Conservation (phyloP, 352 stramenopile species). For the Phytophthora fragariae region DNA sequence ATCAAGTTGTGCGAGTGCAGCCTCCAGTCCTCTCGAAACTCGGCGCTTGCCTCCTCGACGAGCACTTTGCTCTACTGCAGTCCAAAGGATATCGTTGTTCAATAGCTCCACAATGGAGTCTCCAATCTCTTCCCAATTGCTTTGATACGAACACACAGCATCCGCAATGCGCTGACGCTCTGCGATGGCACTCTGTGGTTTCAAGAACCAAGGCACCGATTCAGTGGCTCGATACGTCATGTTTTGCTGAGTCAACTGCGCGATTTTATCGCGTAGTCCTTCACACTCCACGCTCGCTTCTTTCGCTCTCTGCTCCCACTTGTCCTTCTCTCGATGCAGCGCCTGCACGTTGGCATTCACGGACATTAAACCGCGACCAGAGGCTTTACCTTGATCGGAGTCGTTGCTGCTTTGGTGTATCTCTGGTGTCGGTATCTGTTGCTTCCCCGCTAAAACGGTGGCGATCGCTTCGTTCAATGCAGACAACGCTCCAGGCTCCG, state of each 20-base stretch:
- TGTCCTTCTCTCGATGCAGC: constrained; percentile 66
- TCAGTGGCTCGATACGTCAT: constrained; percentile 37
- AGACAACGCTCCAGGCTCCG: constrained; percentile 55
- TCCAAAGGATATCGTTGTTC: constrained; percentile 73
- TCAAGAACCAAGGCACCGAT: constrained; percentile 53
- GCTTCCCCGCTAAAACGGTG: constrained; percentile 36
- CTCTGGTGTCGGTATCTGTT: constrained; percentile 8
- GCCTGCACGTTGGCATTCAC: constrained; percentile 26
- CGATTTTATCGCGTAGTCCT: constrained; percentile 58
- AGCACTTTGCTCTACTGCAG: constrained; percentile 56
- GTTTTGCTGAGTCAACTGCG: constrained; percentile 53
- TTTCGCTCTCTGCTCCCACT: constrained; percentile 62
- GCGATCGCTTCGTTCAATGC: constrained; percentile 69
- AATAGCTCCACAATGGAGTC: constrained; percentile 62
- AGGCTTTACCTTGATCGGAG: constrained; percentile 7
- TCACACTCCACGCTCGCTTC: constrained; percentile 60
- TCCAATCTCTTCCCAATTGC: constrained; percentile 64
- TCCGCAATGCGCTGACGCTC: constrained; percentile 70
- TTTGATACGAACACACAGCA: constrained; percentile 57
- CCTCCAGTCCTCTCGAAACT: constrained; percentile 53
- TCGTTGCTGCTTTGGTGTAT: constrained; percentile 20
- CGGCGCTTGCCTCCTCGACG: constrained; percentile 50
- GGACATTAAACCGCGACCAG: constrained; percentile 11
- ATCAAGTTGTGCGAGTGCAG: constrained; percentile 52
- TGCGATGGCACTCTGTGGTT: constrained; percentile 42